These are phyloP conservation scores for Trichoderma lentiforme DNA, from an alignment of 2,329 filamentous ascomycete genomes.

Conservation along the genomic window DNA sequence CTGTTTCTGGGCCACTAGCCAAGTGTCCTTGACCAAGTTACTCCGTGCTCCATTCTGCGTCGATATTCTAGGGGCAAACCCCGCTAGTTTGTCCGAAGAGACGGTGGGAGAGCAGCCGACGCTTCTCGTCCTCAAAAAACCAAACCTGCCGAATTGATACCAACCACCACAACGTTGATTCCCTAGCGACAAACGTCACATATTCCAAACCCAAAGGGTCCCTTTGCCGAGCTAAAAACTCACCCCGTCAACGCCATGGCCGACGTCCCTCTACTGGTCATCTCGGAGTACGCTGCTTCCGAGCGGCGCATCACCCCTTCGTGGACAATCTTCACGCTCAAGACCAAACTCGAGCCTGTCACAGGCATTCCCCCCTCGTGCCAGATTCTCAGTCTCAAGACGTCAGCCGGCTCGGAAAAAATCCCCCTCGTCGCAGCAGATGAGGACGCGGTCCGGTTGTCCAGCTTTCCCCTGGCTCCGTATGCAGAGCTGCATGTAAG, in stretches of 20 bases:
- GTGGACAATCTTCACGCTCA: conserved; percentile 83
- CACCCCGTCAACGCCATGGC: conserved; percentile 46
- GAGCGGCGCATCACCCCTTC: conserved; percentile 90
- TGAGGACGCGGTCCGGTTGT: conserved; percentile 67
- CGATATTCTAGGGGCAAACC: conserved; percentile 9
- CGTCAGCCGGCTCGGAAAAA: conserved; percentile 50
- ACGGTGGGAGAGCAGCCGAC: background rate
- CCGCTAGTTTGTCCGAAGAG: conserved; percentile 19
- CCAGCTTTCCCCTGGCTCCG: conserved; percentile 62
- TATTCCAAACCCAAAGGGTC: background rate
- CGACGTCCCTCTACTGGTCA: conserved; percentile 72
- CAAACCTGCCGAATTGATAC: background rate
- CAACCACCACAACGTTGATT: background rate
- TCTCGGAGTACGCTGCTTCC: conserved; percentile 72
- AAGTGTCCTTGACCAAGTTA: background rate
- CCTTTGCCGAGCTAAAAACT: conserved; percentile 19
- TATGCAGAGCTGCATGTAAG: conserved; percentile 80
- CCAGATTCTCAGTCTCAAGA: conserved; percentile 72
- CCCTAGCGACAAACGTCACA: background rate
- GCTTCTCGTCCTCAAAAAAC: background rate
- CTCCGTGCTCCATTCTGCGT: background rate
- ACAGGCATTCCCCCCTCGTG: conserved; percentile 82
- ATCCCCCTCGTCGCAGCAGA: conserved; percentile 66
- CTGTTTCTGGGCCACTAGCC: background rate
- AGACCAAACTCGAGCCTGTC: conserved; percentile 84